Conservation (phyloP, 108 stramenopile species). For the Fistulifera solaris region DNA sequence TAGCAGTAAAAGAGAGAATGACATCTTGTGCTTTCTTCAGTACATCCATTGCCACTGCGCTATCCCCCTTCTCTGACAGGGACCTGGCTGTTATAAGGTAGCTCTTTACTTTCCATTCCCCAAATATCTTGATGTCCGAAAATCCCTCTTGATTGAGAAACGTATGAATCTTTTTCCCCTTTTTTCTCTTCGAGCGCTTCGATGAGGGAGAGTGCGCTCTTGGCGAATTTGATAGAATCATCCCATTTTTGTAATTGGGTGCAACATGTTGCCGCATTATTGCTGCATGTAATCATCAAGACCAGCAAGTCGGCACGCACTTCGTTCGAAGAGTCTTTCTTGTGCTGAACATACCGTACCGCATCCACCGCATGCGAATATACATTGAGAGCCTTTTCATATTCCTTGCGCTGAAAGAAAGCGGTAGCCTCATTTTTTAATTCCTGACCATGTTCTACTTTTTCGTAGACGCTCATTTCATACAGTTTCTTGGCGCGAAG, state of each 20-base stretch:
- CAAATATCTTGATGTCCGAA: conserved; percentile 59
- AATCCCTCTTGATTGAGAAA: conserved; percentile 32
- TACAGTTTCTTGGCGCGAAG: conserved; percentile 35
- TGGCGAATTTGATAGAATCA: conserved; percentile 35
- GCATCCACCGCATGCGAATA: conserved; percentile 62
- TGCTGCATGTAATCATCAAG: conserved; percentile 69
- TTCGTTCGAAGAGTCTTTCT: conserved; percentile 46
- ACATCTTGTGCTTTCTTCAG: conserved; percentile 36
- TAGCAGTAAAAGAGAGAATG: conserved; percentile 26
- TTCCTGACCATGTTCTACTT: conserved; percentile 38
- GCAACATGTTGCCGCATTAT: conserved; percentile 79
- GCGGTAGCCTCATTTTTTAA: conserved; percentile 40
- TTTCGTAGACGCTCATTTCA: conserved; percentile 64
- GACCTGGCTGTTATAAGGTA: conserved; percentile 40
- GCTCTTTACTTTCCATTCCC: conserved; percentile 69
- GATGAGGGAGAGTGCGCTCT: conserved; percentile 55
- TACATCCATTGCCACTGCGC: conserved; percentile 21
- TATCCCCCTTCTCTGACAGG: conserved; percentile 27
- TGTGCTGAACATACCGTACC: conserved; percentile 71
- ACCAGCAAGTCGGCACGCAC: conserved; percentile 62
- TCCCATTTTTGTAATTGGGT: conserved; percentile 40
- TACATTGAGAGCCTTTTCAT: conserved; percentile 31
- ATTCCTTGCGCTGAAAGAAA: conserved; percentile 40
- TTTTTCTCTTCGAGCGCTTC: conserved; percentile 54
- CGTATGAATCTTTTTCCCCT: conserved; percentile 42